These are phyloP conservation scores for Rhytidiadelphus loreus DNA, from an alignment of 225 moss, liverwort and hornwort species.

Conservation along the genomic window DNA sequence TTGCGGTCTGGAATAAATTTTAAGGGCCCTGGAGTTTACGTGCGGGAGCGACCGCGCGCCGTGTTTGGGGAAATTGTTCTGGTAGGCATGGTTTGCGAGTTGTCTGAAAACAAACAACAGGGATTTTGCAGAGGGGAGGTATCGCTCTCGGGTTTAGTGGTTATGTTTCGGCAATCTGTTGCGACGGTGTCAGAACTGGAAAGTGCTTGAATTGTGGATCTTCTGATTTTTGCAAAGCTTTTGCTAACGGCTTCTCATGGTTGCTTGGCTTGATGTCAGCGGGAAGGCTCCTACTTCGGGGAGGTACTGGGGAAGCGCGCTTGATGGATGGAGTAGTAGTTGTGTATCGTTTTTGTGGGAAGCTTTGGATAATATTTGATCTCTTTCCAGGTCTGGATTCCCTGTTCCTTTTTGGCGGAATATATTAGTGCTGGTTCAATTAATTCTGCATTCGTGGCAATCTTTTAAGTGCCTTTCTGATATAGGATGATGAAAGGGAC, in stretches of 20 bases:
- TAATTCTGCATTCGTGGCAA: neutral
- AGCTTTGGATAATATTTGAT: neutral
- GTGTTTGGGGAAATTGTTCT: neutral
- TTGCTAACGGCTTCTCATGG: neutral
- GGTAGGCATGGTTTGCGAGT: neutral
- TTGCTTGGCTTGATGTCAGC: neutral
- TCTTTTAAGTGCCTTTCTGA: neutral
- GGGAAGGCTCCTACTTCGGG: neutral
- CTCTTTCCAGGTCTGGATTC: neutral
- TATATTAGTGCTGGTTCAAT: neutral
- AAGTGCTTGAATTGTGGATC: neutral
- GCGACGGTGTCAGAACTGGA: neutral
- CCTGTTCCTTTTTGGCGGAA: neutral
- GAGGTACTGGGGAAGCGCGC: neutral
- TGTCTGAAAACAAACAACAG: neutral
- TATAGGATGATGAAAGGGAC: neutral
- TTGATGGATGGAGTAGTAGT: neutral
- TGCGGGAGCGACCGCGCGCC: neutral
- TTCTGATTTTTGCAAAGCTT: neutral
- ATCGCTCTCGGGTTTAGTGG: neutral
- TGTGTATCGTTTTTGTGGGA: neutral
- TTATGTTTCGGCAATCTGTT: neutral
- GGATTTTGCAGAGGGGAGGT: neutral
- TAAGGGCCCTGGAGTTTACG: neutral
- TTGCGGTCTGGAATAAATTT: neutral